Evolutionary conservation across 1,139 yeast genomes (phyloP).

Genomic region (Lodderomyces metapsilosis): DNA sequence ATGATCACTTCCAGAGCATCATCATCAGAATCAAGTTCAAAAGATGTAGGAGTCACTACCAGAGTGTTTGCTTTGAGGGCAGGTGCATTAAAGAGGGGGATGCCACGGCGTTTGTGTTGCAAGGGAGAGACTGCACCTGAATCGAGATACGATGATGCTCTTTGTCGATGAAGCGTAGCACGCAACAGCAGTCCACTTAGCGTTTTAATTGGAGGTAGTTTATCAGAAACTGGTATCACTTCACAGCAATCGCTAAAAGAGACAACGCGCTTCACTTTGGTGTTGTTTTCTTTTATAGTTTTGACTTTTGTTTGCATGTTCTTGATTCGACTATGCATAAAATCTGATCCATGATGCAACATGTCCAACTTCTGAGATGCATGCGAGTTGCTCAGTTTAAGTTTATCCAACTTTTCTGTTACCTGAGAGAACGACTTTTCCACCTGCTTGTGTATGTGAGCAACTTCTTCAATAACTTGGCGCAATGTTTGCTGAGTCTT

Average conservation of each 20-base stretch:
- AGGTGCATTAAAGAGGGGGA: neutral
- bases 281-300: neutral
- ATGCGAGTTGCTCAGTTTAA: neutral
- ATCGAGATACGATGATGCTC: neutral
- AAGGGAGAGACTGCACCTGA: neutral
- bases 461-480: neutral
- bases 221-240: neutral
- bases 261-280: neutral
- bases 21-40: neutral
- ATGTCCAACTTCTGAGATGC: neutral
- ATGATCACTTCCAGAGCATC: conserved; percentile 1
- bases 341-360: neutral
- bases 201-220: neutral
- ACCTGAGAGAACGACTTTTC: neutral
- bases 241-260: conserved; percentile 1
- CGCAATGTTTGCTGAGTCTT: neutral
- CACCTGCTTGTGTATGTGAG: conserved; percentile 1
- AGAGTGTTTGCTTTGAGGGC: conserved; percentile 2
- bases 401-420: neutral
- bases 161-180: neutral
- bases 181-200: conserved; percentile 1
- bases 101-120: neutral
- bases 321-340: neutral
- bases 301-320: neutral
- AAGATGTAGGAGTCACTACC: neutral